phyloP scores from a whole-genome alignment of 805 yeast genomes.

The Yarrowia osloensis region DNA sequence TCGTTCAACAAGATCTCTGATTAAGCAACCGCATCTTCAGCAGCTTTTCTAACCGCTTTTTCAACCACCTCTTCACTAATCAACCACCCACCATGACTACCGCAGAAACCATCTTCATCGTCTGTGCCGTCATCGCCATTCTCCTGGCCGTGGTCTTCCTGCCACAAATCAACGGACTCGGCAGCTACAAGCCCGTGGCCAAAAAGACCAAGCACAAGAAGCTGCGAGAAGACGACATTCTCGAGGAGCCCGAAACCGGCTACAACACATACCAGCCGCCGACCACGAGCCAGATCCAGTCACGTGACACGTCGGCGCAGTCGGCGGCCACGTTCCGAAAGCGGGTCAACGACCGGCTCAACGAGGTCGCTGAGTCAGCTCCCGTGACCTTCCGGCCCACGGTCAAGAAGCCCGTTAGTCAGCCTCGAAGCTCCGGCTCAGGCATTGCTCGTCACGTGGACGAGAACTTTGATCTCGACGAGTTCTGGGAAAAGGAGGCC shows the following conservation, averaged over 20 bases:
- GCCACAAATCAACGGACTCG: conserved; percentile 32
- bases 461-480: conserved; percentile 21
- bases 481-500: conserved; percentile 26
- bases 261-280: conserved; percentile 16
- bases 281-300: conserved; percentile 21
- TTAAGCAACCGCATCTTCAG: too few relatives aligned
- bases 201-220: neutral
- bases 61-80: neutral
- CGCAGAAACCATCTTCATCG: conserved; percentile 12
- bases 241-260: neutral
- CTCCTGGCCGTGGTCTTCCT: conserved; percentile 28
- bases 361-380: neutral
- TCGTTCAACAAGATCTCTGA: too few relatives aligned
- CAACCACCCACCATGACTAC: neutral
- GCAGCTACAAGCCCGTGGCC: conserved; percentile 30
- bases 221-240: neutral
- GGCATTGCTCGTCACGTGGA: conserved; percentile 25
- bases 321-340: neutral
- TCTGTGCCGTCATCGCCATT: conserved; percentile 1
- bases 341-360: conserved; percentile 19
- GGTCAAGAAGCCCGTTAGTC: conserved; percentile 3
- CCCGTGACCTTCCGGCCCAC: conserved; percentile 16
- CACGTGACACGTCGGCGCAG: neutral
- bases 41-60: too few relatives aligned
- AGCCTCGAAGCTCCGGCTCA: neutral